Base-by-base conservation (phyloP, 2,329 filamentous ascomycete species). In the Capronia americana region DNA sequence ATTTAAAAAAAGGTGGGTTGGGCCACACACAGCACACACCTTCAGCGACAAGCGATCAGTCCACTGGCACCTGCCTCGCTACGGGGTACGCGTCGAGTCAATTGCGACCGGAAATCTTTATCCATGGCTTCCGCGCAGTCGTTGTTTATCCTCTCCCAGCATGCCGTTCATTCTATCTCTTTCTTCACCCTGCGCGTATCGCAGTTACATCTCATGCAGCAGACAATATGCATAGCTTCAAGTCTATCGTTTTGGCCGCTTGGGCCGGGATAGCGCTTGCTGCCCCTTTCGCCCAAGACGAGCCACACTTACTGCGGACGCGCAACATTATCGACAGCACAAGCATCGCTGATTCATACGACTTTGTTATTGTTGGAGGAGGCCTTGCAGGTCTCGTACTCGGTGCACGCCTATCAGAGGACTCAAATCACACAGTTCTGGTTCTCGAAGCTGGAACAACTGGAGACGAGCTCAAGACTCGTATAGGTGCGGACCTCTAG, bases 321-420 rank as follows among this genome's bases (percentile, higher is more conserved):
- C 74, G 46, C 53, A 67, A 69, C 54, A 68, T 71, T 38, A 68
- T 71, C 28, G 61, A 63, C 30, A 26, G 74, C 38, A 28, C 50
- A 65, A 61, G 23, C 30, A 74, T 77, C 53, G 62, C 64, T 1
- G 72, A 75, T 50, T 68, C 73, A 0, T 75, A 73, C 46, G 75
- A 77, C 69, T 76, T 75, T 48, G 73, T 77, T 23, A 69, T 77
- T 61, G 68, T 77, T 24, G 76, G 76, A 6, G 75, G 72, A 41
- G 76, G 75, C 7, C 72, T 73, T 26, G 73, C 71, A 8, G 76
- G 76, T 17, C 70, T 77, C 10, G 75, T 77, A 5, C 60, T 77
- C 17, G 76, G 76, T 20, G 70, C 63, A 10, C 72, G 75, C 23
- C 71, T 77, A 7, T 74, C 72, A 54, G 73, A 75, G 55, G 68